These are phyloP conservation scores for Eucalyptus sp. DNA, from an alignment of 345 rosid species.

Conservation along the genomic window DNA sequence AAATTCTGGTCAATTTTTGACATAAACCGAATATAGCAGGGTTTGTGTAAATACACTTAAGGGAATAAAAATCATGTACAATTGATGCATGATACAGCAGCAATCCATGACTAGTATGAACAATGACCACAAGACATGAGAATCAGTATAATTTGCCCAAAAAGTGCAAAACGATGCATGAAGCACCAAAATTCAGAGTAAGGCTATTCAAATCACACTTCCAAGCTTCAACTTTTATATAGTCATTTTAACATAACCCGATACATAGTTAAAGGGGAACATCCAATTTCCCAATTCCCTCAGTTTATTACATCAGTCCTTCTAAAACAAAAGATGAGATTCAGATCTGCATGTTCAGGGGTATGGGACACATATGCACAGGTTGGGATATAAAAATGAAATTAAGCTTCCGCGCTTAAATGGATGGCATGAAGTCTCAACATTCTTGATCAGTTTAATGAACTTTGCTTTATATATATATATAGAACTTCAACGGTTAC, in stretches of 20 bases:
- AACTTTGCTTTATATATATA: neutral
- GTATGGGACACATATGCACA: neutral
- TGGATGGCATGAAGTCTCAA: neutral
- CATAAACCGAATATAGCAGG: neutral
- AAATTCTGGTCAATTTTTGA: neutral
- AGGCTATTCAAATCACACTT: neutral
- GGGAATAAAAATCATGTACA: neutral
- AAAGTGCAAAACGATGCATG: neutral
- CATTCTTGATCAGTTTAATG: neutral
- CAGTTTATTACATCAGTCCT: neutral
- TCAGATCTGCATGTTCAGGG: neutral
- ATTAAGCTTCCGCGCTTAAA: neutral
- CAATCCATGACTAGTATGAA: neutral
- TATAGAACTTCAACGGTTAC: neutral
- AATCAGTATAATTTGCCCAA: neutral
- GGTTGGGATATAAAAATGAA: neutral
- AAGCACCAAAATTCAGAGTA: neutral
- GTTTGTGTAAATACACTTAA: neutral
- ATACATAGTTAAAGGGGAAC: neutral
- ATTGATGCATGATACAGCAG: neutral
- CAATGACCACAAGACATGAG: neutral
- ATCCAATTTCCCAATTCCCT: neutral
- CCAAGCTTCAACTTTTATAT: neutral
- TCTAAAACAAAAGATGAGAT: neutral
- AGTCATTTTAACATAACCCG: neutral